These are phyloP conservation scores for Myxozyma neotropica DNA, from an alignment of 805 yeast genomes.

Conservation along the genomic window DNA sequence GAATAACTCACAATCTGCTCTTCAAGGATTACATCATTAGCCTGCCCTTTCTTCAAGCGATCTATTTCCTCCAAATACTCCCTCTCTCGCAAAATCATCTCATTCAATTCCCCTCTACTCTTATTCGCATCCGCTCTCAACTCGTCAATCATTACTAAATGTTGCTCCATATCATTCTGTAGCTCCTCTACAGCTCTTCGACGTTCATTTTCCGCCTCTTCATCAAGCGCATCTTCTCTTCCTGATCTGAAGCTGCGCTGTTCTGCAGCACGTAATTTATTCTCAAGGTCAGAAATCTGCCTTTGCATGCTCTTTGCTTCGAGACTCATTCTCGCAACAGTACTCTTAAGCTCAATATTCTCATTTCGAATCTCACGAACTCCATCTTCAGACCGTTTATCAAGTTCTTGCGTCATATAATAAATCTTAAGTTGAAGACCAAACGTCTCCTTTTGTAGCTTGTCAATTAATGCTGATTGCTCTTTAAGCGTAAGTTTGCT, in stretches of 20 bases:
- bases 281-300: constrained; percentile 27
- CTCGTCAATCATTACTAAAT: constrained; percentile 18
- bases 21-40: constrained; percentile 12
- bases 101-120: constrained; percentile 5
- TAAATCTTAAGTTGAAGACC: constrained; percentile 35
- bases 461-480: constrained; percentile 35
- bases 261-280: constrained; percentile 9
- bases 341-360: constrained; percentile 34
- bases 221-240: neutral
- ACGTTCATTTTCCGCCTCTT: constrained; percentile 2
- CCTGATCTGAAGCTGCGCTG: neutral
- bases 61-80: constrained; percentile 15
- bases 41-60: constrained; percentile 2
- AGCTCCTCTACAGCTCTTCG: constrained; percentile 18
- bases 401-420: constrained; percentile 35
- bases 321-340: constrained; percentile 27
- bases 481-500: constrained; percentile 34
- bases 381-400: constrained; percentile 35
- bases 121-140: constrained; percentile 16
- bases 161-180: constrained; percentile 19
- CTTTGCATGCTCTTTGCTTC: constrained; percentile 31
- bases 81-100: constrained; percentile 7
- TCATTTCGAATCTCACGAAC: constrained; percentile 34
- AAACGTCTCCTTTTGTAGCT: constrained; percentile 36
- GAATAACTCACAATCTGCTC: constrained; percentile 21